Conservation (phyloP, 108 stramenopile genomes). For the Skeletonema grethae region DNA sequence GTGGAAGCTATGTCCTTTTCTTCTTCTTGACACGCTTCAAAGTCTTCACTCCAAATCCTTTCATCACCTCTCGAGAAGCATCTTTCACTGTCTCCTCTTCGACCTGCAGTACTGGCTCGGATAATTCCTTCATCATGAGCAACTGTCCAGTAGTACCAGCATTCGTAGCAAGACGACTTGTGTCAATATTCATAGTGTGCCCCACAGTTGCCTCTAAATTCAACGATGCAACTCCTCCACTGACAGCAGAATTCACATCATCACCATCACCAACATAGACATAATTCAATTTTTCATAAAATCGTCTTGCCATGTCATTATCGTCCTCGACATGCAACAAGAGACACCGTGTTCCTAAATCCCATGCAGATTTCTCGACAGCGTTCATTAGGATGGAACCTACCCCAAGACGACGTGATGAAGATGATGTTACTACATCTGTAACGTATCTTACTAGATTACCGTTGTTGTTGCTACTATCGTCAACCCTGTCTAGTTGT, state of each 20-base stretch:
- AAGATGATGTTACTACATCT: constrained; percentile 59
- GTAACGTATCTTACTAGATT: constrained; percentile 44
- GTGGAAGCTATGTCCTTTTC: no score
- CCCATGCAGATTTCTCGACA: constrained; percentile 44
- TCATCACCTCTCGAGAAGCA: not conserved
- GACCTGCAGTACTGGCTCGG: not conserved
- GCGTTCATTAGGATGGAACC: constrained; percentile 54
- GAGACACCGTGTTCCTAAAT: constrained; percentile 16
- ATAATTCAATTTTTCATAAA: constrained; percentile 59
- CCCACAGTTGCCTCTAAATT: not conserved
- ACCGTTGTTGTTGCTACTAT: no score
- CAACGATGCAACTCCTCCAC: not conserved
- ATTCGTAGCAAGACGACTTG: constrained; percentile 30
- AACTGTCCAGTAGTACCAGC: constrained; percentile 47
- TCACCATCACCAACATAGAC: not conserved
- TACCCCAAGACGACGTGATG: constrained; percentile 55
- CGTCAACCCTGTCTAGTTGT: no score
- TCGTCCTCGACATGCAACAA: constrained; percentile 55
- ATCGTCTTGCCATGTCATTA: constrained; percentile 46
- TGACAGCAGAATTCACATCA: not conserved
- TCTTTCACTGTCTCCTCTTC: not conserved
- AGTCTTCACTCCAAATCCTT: not conserved
- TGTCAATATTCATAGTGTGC: constrained; percentile 14
- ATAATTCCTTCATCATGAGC: constrained; percentile 44
- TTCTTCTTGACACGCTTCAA: no score